Evolutionary conservation across 2,329 filamentous ascomycete species (phyloP), one percentile per base, ranked within the genome.

Genomic region (Fusarium sp.): DNA sequence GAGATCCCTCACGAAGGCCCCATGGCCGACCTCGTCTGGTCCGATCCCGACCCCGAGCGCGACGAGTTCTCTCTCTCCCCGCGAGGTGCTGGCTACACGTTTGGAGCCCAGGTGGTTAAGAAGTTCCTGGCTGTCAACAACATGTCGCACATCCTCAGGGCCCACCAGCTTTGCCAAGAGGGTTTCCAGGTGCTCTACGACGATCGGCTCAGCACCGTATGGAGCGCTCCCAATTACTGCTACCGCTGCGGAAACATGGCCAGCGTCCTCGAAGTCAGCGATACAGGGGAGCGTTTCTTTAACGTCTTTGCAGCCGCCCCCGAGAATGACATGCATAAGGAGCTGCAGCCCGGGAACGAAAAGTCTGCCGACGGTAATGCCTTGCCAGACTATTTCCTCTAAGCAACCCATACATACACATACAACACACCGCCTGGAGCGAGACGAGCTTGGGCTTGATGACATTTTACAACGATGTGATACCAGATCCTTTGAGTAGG

Each of bases 11-110:
- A 99, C 81, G 96, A 99, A 81, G 96, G 96, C 0, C 96, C 96
- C 33, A 99, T 99, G 96, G 96, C 96, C n/a, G 96, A 99, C 79
- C 84, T 99, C 5, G 96, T 99, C 31, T 99, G 96, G 96, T 97
- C 93, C 18, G 96, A 99, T 78, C 96, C 96, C 0, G 96, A 99
- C 78, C 91, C 93, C n/a, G 96, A 99, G 74, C 88, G 94, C 62
- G 96, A 99, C 81, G 96, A 99, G 79, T 99, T 99, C 81, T 96
- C 92, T 6, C 87, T 99, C 14, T 96, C 92, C 7, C 96, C 96
- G 2, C 88, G 96, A 67, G 96, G 96, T 44, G 96, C 96, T 18
- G 96, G 96, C 23, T 99, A 99, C 79, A 98, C 95, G 0, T 99
- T 99, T 78, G 96, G 96, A 61, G 93, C 94, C 6, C 96, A 98